Conservation (phyloP, 768 basidiomycete genomes). For the Boletellus emodensis region DNA sequence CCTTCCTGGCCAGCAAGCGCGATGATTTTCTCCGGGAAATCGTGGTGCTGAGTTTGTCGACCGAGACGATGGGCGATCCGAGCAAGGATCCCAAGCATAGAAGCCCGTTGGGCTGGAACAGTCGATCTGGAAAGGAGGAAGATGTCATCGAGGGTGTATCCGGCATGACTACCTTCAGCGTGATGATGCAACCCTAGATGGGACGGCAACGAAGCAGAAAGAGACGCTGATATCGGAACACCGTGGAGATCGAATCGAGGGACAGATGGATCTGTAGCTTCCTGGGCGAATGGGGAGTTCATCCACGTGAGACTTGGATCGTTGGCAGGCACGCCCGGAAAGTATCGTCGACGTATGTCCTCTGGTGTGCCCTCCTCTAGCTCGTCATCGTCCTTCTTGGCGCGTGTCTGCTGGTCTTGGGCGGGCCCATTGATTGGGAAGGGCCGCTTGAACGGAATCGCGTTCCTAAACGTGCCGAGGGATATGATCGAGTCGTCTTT, state of each 20-base stretch:
- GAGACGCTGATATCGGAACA: constrained; percentile 51
- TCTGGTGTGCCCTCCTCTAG: constrained; percentile 75
- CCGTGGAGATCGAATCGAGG: constrained; percentile 78
- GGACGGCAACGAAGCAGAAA: constrained; percentile 63
- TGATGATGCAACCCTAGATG: constrained; percentile 92
- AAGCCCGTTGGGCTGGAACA: constrained; percentile 77
- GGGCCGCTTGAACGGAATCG: constrained; percentile 10
- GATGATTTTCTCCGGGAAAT: background rate
- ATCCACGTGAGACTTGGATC: constrained; percentile 86
- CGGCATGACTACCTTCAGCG: constrained; percentile 69
- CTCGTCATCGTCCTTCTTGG: constrained; percentile 18
- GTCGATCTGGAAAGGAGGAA: constrained; percentile 77
- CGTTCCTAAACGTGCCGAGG: constrained; percentile 36
- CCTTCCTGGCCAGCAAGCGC: constrained; percentile 32
- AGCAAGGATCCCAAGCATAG: constrained; percentile 72
- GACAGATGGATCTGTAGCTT: constrained; percentile 24
- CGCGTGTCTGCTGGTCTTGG: background rate
- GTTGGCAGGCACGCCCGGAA: constrained; percentile 63
- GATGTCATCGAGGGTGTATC: constrained; percentile 86
- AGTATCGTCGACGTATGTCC: constrained; percentile 78
- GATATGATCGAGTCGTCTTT: constrained; percentile 30
- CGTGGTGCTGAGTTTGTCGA: constrained; percentile 8
- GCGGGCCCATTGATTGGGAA: constrained; percentile 1
- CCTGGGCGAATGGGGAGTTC: constrained; percentile 22
- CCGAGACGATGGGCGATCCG: constrained; percentile 45